Percentiles rank a stretch among this genome's conserved stretches.
Evolutionary conservation across 1,284 basidiomycete genomes (phyloP).

Genomic region (Puccinia hordei): DNA sequence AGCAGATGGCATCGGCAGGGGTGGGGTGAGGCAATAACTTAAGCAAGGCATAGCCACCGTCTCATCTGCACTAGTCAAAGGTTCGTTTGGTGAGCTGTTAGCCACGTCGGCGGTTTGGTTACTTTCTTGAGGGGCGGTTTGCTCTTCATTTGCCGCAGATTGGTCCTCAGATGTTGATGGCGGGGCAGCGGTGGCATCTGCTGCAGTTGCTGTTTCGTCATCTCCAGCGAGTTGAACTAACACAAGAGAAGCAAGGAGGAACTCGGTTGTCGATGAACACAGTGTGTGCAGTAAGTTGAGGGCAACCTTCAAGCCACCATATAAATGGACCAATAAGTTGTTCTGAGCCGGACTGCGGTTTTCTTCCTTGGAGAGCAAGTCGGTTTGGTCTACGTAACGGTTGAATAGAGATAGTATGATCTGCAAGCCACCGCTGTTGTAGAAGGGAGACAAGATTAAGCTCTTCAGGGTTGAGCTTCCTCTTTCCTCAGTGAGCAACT

Average conservation of each 20-base stretch:
- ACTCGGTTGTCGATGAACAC: slow-evolving; percentile 88
- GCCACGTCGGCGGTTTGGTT: not conserved
- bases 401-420: slow-evolving; percentile 69
- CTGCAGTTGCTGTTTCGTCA: slow-evolving; percentile 56
- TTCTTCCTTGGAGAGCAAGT: slow-evolving; percentile 51
- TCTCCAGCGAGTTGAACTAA: slow-evolving; percentile 62
- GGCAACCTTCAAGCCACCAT: slow-evolving; percentile 77
- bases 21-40: not conserved
- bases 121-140: not conserved
- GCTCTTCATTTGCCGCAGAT: slow-evolving; percentile 35
- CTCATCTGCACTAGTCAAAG: not conserved
- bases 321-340: slow-evolving; percentile 66
- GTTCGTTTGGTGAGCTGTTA: not conserved
- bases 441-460: slow-evolving; percentile 75
- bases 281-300: slow-evolving; percentile 77
- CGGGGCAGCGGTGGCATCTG: slow-evolving; percentile 62
- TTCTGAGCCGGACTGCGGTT: slow-evolving; percentile 50
- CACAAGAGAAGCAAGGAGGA: slow-evolving; percentile 79
- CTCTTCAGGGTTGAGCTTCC: slow-evolving; percentile 86
- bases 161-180: slow-evolving; percentile 57
- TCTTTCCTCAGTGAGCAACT: too few relatives aligned
- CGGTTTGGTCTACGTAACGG: slow-evolving; percentile 61
- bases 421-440: slow-evolving; percentile 72
- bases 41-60: not conserved
- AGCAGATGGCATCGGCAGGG: not conserved